Base-by-base conservation (phyloP, 768 basidiomycete genomes). In the Panaeolus papilionaceus region DNA sequence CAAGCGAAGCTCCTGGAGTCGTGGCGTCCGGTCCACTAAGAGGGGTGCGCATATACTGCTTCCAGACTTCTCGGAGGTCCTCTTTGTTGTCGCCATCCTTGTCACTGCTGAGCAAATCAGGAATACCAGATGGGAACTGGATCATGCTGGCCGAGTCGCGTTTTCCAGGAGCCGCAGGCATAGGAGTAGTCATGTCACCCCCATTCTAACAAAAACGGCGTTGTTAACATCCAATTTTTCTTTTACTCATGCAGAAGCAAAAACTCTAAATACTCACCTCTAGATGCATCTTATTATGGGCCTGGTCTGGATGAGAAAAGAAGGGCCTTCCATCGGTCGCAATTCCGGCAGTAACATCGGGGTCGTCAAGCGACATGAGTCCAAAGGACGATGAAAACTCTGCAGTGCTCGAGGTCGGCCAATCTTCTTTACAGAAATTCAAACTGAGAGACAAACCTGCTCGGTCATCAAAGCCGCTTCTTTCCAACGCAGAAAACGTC, bases 341-440 rank as follows among this genome's bases (percentile, higher is more conserved):
- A 61, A 92, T 80, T 2, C 89, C 86, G 0, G 90, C 88, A 42
- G 93, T 81, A 8, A 89, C 88, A 64, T 85, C 85, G 1, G 88
- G 86, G 73, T 94, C 92, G 66, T 93, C 92, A 63, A 94, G 82
- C 20, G 87, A 88, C 88, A 94, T 86, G 63, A 90, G 82, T 8
- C 91, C 92, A 74, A 94, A 93, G 1, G 89, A 89, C 26, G 83
- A 85, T 4, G 85, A 86, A 72, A 91, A 85, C 66, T 85, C 82
- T 68, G 16, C 2, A 33, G 6, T 14, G 2, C 1, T n/a, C 9
- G 26, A 10, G 26, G 69, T 71, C 68, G 20, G 61, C 42, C 40
- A 38, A n/a, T 51, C 11, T 26, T 54, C 16, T 26, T 28, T 9
- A 38, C 42, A 47, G n/a, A 54, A 37, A 44, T 26, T 54, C 23